Base-by-base conservation (phyloP, 31 red algal genomes). In the Odonthalia washingtoniensis region DNA sequence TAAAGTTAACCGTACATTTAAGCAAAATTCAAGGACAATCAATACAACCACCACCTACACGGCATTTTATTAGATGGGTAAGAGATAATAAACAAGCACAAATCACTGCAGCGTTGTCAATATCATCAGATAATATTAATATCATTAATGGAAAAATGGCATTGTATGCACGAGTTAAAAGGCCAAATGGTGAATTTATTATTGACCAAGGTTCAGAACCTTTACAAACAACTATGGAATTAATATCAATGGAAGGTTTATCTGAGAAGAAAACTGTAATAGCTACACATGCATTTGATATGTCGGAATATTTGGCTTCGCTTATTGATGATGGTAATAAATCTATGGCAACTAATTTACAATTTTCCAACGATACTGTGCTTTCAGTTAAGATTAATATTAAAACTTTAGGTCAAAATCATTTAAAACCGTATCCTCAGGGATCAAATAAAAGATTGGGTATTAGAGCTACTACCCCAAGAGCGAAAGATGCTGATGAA, bases 341-440 rank as follows among this genome's bases (percentile, higher is more conserved):
- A 46, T 66, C 69, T 57, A 73, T 90, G 33, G 42, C 65, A n/a
- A 65, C 78, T 16, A 53, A 64, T 27, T 32, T 90, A 32, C 31
- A 68, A 21, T 73, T 90, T 36, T 45, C 87, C 1, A 24, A 67
- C 0, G 81, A 41, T 9, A 74, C 85, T 63, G 63, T 62, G 2
- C 60, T 78, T 35, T 40, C 72, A 6, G 70, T 81, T 38, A 84
- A 72, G 21, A 32, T 91, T 31, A 69, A 70, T 27, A 62, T 91
- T 74, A 91, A 91, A 43, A 73, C 72, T 76, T 78, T 91, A 2
- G 89, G 89, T 42, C 80, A 85, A 39, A 91, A 81, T 68, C 74
- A 65, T 75, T 39, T 90, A 52, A 69, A 78, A 18, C 67, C 68
- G 21, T 83, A 68, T 49, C 73, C 64, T 4, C 1, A 27, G 12